Conservation (phyloP, 225 moss, liverwort and hornwort genomes). For the Asterella californica region DNA sequence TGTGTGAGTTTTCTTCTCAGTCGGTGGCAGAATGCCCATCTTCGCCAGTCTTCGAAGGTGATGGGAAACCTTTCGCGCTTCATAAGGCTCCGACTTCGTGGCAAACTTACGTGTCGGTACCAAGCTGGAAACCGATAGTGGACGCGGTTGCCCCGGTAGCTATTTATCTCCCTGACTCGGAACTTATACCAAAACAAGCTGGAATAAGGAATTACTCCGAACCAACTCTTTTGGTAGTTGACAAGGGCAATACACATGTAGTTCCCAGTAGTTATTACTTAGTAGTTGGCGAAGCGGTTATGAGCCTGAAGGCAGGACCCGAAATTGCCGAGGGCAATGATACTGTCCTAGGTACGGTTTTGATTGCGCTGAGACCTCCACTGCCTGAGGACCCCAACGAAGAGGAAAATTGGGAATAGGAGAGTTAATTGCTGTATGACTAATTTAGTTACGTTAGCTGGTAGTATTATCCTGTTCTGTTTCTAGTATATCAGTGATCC, state of each 20-base stretch:
- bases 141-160: constrained; percentile 60
- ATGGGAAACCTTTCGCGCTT: constrained; percentile 51
- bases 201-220: constrained; percentile 33
- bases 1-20: constrained; percentile 52
- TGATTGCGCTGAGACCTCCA: constrained; percentile 73
- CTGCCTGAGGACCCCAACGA: constrained; percentile 33
- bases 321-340: constrained; percentile 26
- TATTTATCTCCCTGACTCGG: constrained; percentile 47
- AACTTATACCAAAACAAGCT: constrained; percentile 45
- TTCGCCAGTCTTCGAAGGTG: constrained; percentile 18
- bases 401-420: constrained; percentile 54
- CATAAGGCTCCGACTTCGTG: constrained; percentile 37
- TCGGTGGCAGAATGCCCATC: constrained; percentile 49
- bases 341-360: constrained; percentile 63
- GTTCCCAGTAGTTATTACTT: constrained; percentile 41
- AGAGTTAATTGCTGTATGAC: background rate
- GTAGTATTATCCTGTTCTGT: background rate
- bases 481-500: background rate
- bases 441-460: background rate
- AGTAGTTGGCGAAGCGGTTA: constrained; percentile 40
- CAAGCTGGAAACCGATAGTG: constrained; percentile 54
- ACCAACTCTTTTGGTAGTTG: constrained; percentile 68
- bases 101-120: constrained; percentile 67
- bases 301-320: constrained; percentile 41
- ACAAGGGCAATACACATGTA: constrained; percentile 47